A percentile compares a stretch with the other conserved stretches of the same genome.
phyloP scores from a whole-genome alignment of 164 flowering plant species.

The Magnolia sinica region DNA sequence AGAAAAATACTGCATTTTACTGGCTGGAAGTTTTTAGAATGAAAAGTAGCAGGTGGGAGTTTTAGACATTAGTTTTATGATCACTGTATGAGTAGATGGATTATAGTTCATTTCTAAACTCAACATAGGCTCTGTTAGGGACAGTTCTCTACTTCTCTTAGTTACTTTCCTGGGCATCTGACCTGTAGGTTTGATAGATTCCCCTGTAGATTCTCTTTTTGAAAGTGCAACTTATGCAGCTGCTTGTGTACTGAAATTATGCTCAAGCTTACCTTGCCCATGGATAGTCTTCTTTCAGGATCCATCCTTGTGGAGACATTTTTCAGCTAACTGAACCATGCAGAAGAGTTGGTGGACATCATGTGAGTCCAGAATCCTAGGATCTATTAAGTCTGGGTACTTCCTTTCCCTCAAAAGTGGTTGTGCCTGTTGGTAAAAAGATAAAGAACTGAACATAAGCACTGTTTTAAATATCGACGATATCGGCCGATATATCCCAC shows the following conservation, averaged over 20 bases:
- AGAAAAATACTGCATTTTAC: neutral
- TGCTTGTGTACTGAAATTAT: neutral
- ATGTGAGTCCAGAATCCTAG: slow-evolving; percentile 44
- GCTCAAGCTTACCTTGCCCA: slow-evolving; percentile 39
- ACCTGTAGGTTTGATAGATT: neutral
- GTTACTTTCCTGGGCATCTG: neutral
- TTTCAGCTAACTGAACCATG: slow-evolving; percentile 63
- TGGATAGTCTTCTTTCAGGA: slow-evolving; percentile 46
- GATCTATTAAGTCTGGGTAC: slow-evolving; percentile 59
- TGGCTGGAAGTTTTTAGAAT: neutral
- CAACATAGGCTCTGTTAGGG: neutral
- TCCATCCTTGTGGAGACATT: slow-evolving; percentile 58
- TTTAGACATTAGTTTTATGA: neutral
- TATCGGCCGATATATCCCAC: no score
- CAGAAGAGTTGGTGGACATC: slow-evolving; percentile 67
- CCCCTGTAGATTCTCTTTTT: neutral
- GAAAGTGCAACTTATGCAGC: neutral
- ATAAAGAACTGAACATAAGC: neutral
- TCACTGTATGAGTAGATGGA: no score
- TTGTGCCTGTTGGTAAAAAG: slow-evolving; percentile 48
- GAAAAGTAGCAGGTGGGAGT: neutral
- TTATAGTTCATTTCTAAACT: no score
- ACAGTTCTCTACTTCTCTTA: neutral
- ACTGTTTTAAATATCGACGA: no score
- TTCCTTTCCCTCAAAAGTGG: slow-evolving; percentile 61